Percentiles rank a stretch among this genome's conserved stretches.
Conservation (phyloP, 148 eudicot genomes). For the Dysphania ambrosioides region DNA sequence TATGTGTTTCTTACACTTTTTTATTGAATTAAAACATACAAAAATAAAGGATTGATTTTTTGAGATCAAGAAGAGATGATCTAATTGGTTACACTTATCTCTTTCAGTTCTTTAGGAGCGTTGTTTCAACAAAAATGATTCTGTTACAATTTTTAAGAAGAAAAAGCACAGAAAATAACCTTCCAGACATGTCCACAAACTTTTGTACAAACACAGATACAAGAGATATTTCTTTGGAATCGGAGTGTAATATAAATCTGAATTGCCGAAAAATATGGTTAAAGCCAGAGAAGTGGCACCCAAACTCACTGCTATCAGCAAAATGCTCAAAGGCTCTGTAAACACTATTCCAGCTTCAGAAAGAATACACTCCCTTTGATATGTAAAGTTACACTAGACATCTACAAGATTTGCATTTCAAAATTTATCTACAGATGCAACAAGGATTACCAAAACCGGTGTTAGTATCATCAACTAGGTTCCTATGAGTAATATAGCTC, state of each 20-base stretch:
- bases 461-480: slow-evolving; percentile 31
- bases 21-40: too few relatives aligned
- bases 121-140: too few relatives aligned
- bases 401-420: slow-evolving; percentile 31
- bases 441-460: slow-evolving; percentile 23
- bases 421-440: slow-evolving; percentile 37
- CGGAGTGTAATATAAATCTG: not conserved
- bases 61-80: too few relatives aligned
- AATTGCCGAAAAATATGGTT: not conserved
- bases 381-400: slow-evolving; percentile 29
- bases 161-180: not conserved
- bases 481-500: slow-evolving; percentile 28
- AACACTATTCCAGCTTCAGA: slow-evolving; percentile 19
- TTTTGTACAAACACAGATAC: not conserved
- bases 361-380: slow-evolving; percentile 22
- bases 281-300: not conserved
- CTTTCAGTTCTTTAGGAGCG: too few relatives aligned
- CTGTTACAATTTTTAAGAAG: too few relatives aligned
- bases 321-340: not conserved
- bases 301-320: slow-evolving; percentile 1
- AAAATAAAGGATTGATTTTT: too few relatives aligned
- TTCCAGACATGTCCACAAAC: not conserved
- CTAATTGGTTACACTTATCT: too few relatives aligned
- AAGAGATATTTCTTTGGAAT: not conserved
- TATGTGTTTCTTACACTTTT: too few relatives aligned